Percentiles rank a stretch among this genome's conserved stretches.
These are phyloP conservation scores for Fusarium oligoseptatum DNA, from an alignment of 2,329 filamentous ascomycete genomes.

Conservation along the genomic window DNA sequence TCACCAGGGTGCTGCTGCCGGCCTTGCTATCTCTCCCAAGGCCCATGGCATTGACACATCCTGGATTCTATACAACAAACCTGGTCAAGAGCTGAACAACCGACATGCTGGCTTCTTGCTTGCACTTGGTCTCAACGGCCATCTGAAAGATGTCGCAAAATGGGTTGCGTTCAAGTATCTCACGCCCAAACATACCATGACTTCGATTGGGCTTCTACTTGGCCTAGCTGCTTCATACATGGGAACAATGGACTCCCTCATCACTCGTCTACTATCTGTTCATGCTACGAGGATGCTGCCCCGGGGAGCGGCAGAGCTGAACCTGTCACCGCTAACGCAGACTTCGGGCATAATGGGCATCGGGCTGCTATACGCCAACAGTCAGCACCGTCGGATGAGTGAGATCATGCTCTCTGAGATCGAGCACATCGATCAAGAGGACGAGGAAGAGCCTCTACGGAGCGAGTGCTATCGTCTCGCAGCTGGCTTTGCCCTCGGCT, in stretches of 20 bases:
- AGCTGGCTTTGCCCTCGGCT: slow-evolving; percentile 91
- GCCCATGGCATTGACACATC: slow-evolving; percentile 97
- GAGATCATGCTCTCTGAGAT: slow-evolving; percentile 99
- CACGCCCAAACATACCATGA: slow-evolving; percentile 99
- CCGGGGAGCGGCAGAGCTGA: slow-evolving; percentile 91
- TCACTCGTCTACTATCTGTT: slow-evolving; percentile 92
- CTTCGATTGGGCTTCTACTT: slow-evolving; percentile 92
- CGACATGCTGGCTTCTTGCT: slow-evolving; percentile 95
- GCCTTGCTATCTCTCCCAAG: slow-evolving; percentile 88
- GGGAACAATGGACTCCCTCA: slow-evolving; percentile 96
- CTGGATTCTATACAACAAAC: slow-evolving; percentile 99
- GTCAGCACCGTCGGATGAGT: slow-evolving; percentile 97
- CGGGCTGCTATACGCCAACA: slow-evolving; percentile 92
- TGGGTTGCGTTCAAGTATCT: slow-evolving; percentile 99
- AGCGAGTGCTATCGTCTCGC: slow-evolving; percentile 97
- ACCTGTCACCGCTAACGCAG: slow-evolving; percentile 91
- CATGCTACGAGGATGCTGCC: slow-evolving; percentile 97
- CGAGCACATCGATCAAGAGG: slow-evolving; percentile 82
- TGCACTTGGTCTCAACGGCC: slow-evolving; percentile 91
- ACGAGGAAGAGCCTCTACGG: slow-evolving; percentile 86
- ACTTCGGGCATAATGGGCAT: slow-evolving; percentile 98
- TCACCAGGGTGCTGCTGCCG: slow-evolving; percentile 94
- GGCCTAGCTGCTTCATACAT: slow-evolving; percentile 94
- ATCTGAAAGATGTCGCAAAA: slow-evolving; percentile 93
- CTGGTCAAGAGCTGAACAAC: slow-evolving; percentile 86